These are phyloP conservation scores for Ustilago cynodontis DNA, from an alignment of 1,284 basidiomycete species.

Conservation along the genomic window DNA sequence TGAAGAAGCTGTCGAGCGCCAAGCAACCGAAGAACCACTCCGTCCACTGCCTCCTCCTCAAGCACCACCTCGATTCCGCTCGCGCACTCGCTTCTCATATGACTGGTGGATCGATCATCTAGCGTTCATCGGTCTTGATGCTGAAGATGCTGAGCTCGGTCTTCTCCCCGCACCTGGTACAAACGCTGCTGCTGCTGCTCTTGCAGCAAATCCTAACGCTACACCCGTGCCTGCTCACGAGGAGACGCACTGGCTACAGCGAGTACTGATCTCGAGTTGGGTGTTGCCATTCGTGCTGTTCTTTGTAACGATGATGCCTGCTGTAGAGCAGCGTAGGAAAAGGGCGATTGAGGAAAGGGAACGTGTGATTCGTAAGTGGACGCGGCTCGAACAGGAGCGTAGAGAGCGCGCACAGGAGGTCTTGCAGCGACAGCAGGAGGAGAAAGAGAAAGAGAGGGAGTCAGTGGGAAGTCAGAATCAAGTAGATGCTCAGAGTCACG, in stretches of 20 bases:
- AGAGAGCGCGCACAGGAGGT: constrained; percentile 8
- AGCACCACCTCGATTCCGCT: constrained; percentile 24
- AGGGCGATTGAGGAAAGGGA: constrained; percentile 55
- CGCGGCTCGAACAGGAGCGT: constrained; percentile 29
- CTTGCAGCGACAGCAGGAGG: constrained; percentile 4
- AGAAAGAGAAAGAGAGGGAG: not conserved
- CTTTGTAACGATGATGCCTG: constrained; percentile 50
- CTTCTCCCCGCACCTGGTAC: constrained; percentile 18
- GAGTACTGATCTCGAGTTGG: constrained; percentile 7
- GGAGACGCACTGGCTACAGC: not conserved
- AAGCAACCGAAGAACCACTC: constrained; percentile 18
- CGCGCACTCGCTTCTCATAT: constrained; percentile 20
- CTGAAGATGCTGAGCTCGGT: constrained; percentile 52
- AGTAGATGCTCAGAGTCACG: not conserved
- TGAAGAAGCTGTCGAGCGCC: constrained; percentile 24
- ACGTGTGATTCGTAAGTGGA: constrained; percentile 40
- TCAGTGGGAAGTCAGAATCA: not conserved
- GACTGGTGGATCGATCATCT: constrained; percentile 53
- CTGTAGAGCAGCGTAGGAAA: constrained; percentile 51
- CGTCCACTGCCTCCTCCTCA: constrained; percentile 37
- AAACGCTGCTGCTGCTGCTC: not conserved
- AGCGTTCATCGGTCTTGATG: constrained; percentile 46
- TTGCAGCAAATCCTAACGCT: not conserved
- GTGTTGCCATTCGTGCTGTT: constrained; percentile 49
- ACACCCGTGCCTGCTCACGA: not conserved